These are phyloP conservation scores for Acmispon strigosus DNA, from an alignment of 306 rosid species.

Conservation along the genomic window DNA sequence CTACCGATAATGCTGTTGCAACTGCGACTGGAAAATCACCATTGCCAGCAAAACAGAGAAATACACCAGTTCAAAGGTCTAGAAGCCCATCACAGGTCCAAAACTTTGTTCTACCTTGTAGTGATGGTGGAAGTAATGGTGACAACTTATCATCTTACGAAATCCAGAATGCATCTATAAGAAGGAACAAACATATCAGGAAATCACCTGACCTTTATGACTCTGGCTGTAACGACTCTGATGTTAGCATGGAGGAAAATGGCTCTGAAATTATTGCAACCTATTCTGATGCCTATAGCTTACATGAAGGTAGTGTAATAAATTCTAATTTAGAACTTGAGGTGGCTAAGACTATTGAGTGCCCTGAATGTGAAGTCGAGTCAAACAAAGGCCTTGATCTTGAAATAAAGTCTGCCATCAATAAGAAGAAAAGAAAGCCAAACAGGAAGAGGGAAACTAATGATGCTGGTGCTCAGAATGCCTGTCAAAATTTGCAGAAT, in stretches of 20 bases:
- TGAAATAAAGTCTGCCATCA: conserved; percentile 51
- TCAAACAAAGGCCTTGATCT: conserved; percentile 50
- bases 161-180: conserved; percentile 33
- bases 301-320: conserved; percentile 52
- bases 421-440: conserved; percentile 79
- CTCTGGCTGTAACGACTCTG: conserved; percentile 49
- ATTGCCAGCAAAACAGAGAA: conserved; percentile 31
- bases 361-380: conserved; percentile 49
- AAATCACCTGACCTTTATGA: conserved; percentile 54
- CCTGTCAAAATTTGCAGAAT: conserved; percentile 39
- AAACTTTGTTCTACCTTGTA: conserved; percentile 29
- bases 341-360: conserved; percentile 46
- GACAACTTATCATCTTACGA: conserved; percentile 29
- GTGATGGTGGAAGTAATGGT: conserved; percentile 39
- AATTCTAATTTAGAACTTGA: conserved; percentile 62
- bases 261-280: conserved; percentile 62
- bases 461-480: conserved; percentile 40
- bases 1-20: conserved; percentile 29
- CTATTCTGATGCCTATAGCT: conserved; percentile 59
- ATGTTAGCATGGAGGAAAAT: conserved; percentile 57
- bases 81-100: conserved; percentile 62
- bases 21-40: conserved; percentile 38
- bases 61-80: conserved; percentile 46
- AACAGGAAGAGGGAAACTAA: conserved; percentile 47
- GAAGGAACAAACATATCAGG: conserved; percentile 47